Base-by-base conservation (phyloP, 805 yeast genomes). In the Candida krabiensis region DNA sequence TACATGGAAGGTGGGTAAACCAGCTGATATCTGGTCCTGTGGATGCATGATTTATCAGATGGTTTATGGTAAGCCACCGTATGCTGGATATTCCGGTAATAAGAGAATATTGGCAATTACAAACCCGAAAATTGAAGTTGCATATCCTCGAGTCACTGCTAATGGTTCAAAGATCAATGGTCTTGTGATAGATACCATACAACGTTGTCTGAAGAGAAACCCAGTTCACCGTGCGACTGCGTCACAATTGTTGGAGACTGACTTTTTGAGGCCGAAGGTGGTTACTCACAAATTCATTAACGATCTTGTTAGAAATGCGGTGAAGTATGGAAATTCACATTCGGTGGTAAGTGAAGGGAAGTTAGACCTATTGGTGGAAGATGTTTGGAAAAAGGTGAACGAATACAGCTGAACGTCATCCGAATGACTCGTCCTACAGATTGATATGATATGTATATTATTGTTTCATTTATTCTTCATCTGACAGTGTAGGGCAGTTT, bases 1-100 rank as follows among this genome's bases (percentile, higher is more conserved):
- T 40, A 63, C 77, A 25, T 66, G 83, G 91, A 86, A 79, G 60
- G 95, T 90, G 9, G 97, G 98, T 1, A 83, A 82, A 52, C 96
- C 98, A 0, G 85, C 97, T 2, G 99, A 93, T 64, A 81, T 93
- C 12, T 93, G 99, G 99, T 89, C 98, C 15, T 86, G 96, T 63
- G 99, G 99, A 0, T 89, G 98, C 60, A 91, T 93, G 3, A 69
- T 93, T 1, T 91, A 89, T 62, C 98, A 93, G 60, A 88, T 93
- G 96, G 76, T 90, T 7, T 95, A 93, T 53, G 96, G 96, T 0
- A 74, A 75, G 44, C 91, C 97, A 2, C 99, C 99, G 1, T 90
- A 87, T 66, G 95, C 88, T 0, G 70, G 71, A 3, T 86, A 76
- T 51, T 76, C 80, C 35, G 93, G 95, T 1, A 77, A 83, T 41